phyloP scores from a whole-genome alignment of 441 rosid species.

The Populus tomentosa region DNA sequence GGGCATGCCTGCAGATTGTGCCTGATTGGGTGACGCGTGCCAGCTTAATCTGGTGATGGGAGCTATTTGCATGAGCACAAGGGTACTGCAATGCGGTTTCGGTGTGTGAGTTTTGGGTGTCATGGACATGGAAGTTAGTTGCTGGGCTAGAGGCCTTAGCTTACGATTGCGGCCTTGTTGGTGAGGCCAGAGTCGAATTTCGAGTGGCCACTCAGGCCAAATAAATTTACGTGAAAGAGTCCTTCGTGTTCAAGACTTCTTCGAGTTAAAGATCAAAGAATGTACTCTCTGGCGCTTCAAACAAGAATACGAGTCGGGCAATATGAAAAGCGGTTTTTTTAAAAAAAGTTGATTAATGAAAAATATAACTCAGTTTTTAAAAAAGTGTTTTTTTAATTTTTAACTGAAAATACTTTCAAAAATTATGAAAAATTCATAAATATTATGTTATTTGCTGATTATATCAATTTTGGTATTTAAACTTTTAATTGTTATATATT shows the following conservation, averaged over 20 bases:
- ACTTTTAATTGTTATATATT: too few relatives aligned
- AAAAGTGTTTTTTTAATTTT: too few relatives aligned
- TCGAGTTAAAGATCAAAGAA: too few relatives aligned
- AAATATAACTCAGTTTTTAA: too few relatives aligned
- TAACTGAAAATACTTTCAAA: too few relatives aligned
- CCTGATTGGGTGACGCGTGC: conserved; percentile 10
- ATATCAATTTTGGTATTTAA: fast-evolving
- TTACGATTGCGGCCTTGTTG: neutral
- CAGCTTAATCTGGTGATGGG: conserved; percentile 24
- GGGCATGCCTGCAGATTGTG: conserved; percentile 4
- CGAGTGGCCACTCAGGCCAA: neutral
- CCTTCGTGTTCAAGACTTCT: neutral
- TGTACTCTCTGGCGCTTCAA: neutral
- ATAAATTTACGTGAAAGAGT: neutral
- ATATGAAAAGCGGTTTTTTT: too few relatives aligned
- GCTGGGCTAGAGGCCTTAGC: neutral
- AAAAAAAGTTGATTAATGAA: too few relatives aligned
- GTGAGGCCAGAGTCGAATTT: neutral
- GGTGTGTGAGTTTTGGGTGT: neutral
- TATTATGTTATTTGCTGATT: too few relatives aligned
- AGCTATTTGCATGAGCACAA: conserved; percentile 26
- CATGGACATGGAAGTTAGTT: neutral
- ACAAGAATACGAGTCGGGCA: neutral
- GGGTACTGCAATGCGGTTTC: neutral
- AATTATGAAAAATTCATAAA: too few relatives aligned